A percentile compares a stretch with the other conserved stretches of the same genome.
phyloP scores from a whole-genome alignment of 1,284 basidiomycete species.

The Cutaneotrichosporon mucoides region DNA sequence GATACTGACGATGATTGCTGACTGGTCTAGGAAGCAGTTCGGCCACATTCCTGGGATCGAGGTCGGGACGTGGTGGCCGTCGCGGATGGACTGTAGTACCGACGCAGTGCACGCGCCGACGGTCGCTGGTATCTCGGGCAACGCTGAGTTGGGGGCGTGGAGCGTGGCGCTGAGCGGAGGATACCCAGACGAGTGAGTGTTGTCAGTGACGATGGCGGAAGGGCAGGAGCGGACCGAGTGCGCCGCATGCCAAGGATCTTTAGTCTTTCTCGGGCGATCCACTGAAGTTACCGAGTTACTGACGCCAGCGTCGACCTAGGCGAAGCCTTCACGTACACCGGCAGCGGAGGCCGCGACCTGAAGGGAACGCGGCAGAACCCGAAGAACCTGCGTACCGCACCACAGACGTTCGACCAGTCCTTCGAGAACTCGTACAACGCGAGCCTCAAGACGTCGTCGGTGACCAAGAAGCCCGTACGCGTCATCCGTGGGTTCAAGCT shows the following conservation, averaged over 20 bases:
- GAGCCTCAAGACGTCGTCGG: slow-evolving; percentile 38
- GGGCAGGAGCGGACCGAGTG: no score
- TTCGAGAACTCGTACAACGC: slow-evolving; percentile 47
- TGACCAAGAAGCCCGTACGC: slow-evolving; percentile 47
- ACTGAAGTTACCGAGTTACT: background rate
- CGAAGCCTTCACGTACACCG: slow-evolving; percentile 41
- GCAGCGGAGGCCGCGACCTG: slow-evolving; percentile 37
- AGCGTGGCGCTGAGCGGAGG: slow-evolving; percentile 50
- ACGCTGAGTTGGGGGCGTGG: slow-evolving; percentile 39
- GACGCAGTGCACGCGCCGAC: slow-evolving; percentile 40
- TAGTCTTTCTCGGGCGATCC: no score
- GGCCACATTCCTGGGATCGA: slow-evolving; percentile 38
- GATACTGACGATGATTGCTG: background rate
- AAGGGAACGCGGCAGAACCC: slow-evolving; percentile 47
- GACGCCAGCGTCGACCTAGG: slow-evolving; percentile 36
- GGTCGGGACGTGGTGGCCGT: slow-evolving; percentile 39
- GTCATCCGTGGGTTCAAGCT: slow-evolving; percentile 52
- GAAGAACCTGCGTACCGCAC: slow-evolving; percentile 49
- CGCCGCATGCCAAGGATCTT: no score
- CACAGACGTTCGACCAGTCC: slow-evolving; percentile 47
- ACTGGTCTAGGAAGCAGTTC: slow-evolving; percentile 25
- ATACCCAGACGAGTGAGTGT: slow-evolving; percentile 40
- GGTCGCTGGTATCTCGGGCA: slow-evolving; percentile 41
- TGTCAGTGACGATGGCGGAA: no score
- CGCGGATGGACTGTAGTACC: slow-evolving; percentile 39